Evolutionary conservation across 805 yeast species (phyloP).

Genomic region (Ogataea thermomethanolica): DNA sequence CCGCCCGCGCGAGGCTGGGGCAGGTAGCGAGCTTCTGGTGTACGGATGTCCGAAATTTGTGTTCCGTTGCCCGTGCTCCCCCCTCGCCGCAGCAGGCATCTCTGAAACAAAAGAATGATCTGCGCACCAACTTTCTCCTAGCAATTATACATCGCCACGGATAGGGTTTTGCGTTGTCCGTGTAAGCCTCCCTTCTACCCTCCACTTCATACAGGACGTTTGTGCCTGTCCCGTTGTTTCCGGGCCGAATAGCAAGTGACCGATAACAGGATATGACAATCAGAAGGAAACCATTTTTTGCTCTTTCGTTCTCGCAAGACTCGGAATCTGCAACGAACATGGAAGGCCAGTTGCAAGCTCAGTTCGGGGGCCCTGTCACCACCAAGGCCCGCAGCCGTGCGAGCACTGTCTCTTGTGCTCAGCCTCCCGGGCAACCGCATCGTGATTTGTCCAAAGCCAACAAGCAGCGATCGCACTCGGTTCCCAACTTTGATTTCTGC

Average conservation of each 20-base stretch:
- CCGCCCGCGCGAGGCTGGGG: background rate
- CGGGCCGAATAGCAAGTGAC: too few relatives aligned
- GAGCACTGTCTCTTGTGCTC: conserved; percentile 2
- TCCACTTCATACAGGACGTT: too few relatives aligned
- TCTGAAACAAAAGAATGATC: background rate
- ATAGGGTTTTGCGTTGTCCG: too few relatives aligned
- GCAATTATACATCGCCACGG: too few relatives aligned
- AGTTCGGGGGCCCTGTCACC: background rate
- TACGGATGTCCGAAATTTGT: background rate
- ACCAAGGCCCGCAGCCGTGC: background rate
- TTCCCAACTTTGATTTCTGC: background rate
- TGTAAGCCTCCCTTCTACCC: too few relatives aligned
- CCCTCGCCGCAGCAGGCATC: background rate
- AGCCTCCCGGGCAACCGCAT: conserved; percentile 6
- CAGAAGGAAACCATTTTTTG: background rate
- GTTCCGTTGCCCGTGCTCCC: too few relatives aligned
- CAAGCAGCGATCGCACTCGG: conserved; percentile 8
- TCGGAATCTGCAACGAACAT: background rate
- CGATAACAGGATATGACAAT: background rate
- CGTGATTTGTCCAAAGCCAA: background rate
- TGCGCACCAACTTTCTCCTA: too few relatives aligned
- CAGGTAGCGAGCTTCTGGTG: background rate
- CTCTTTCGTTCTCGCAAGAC: background rate
- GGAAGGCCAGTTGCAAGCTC: background rate
- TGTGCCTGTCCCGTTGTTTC: too few relatives aligned